These are phyloP conservation scores for Neocucurbitaria cava DNA, from an alignment of 2,329 filamentous ascomycete genomes.

Conservation along the genomic window DNA sequence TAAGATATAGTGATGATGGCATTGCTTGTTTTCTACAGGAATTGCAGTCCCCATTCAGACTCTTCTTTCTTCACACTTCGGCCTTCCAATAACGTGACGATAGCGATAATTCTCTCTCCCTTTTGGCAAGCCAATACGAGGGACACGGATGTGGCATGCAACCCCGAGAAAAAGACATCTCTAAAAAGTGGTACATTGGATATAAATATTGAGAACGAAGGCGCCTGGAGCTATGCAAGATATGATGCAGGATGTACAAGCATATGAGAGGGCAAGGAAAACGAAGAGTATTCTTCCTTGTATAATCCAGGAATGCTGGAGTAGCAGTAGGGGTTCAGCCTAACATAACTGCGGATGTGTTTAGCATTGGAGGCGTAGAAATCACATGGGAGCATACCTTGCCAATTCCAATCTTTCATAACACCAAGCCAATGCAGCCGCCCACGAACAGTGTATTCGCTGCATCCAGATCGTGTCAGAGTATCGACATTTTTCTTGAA, in stretches of 20 bases:
- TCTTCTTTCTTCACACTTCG: too few species aligned
- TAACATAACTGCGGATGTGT: slow-evolving; percentile 1
- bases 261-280: not conserved
- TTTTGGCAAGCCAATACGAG: too few species aligned
- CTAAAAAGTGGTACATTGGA: not conserved
- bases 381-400: slow-evolving; percentile 55
- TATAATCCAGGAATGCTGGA: not conserved
- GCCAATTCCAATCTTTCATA: slow-evolving; percentile 73
- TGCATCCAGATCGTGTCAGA: slow-evolving; percentile 56
- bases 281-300: not conserved
- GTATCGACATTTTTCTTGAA: slow-evolving; percentile 38
- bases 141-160: too few species aligned
- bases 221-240: not conserved
- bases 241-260: not conserved
- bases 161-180: too few species aligned
- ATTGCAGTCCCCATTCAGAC: too few species aligned
- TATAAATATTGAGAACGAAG: not conserved
- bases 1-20: too few species aligned
- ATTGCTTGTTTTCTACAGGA: too few species aligned
- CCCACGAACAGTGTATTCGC: slow-evolving; percentile 68
- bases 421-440: slow-evolving; percentile 71
- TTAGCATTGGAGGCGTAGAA: not conserved
- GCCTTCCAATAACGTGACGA: too few species aligned
- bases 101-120: too few species aligned
- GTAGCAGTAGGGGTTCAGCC: not conserved